phyloP scores from a whole-genome alignment of 441 rosid species.

The Erodium moschatum region DNA sequence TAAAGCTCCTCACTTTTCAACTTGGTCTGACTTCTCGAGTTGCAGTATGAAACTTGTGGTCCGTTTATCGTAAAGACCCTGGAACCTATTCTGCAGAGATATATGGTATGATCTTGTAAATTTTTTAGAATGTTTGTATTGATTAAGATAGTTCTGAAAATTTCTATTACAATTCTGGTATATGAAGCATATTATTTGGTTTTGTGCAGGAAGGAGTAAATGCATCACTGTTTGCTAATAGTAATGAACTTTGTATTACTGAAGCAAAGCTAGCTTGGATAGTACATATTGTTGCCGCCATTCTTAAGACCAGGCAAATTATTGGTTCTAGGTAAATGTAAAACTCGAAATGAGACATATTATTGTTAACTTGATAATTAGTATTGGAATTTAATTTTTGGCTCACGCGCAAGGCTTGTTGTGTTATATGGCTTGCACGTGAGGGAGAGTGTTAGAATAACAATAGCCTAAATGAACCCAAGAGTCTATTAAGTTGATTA shows the following conservation, averaged over 20 bases:
- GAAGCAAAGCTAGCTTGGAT: slow-evolving; percentile 98
- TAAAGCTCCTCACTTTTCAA: slow-evolving; percentile 10
- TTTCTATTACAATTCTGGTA: slow-evolving; percentile 11
- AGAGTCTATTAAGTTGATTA: no score
- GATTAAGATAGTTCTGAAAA: slow-evolving; percentile 9
- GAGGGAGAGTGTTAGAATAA: no score
- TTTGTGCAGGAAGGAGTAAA: slow-evolving; percentile 66
- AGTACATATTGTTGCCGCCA: slow-evolving; percentile 90
- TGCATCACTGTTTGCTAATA: slow-evolving; percentile 35
- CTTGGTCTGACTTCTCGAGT: slow-evolving; percentile 17
- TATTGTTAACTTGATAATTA: no score
- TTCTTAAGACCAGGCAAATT: slow-evolving; percentile 80
- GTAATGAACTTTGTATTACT: slow-evolving; percentile 58
- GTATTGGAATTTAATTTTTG: no score
- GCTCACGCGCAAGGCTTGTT: no score
- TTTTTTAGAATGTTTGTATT: slow-evolving; percentile 12
- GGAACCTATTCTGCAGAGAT: slow-evolving; percentile 94
- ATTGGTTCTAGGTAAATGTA: slow-evolving; percentile 66
- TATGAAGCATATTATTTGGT: slow-evolving; percentile 14
- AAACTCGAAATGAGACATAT: no score
- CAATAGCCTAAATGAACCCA: no score
- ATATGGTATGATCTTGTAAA: slow-evolving; percentile 49
- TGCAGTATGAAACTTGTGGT: slow-evolving; percentile 91
- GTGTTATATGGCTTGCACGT: no score
- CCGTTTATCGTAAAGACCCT: slow-evolving; percentile 60